Percentiles rank a stretch among this genome's conserved stretches.
Evolutionary conservation across 371 early-diverging fungal species (phyloP).

Genomic region (Mortierella polycephala): DNA sequence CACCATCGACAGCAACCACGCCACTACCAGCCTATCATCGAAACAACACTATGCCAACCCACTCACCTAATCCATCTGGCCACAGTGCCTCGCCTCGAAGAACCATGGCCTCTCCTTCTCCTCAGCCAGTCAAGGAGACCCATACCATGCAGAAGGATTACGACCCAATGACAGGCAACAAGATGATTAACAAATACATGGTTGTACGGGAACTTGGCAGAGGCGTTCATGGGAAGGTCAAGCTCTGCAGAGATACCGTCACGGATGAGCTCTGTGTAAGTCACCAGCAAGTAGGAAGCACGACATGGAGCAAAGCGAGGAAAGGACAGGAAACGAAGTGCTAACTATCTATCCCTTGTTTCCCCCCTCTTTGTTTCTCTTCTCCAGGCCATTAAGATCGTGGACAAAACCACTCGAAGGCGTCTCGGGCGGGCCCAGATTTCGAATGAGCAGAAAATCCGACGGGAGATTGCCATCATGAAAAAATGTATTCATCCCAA

Average conservation of each 20-base stretch:
- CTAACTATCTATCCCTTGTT: background rate
- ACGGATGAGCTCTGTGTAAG: constrained; percentile 82
- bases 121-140: constrained; percentile 76
- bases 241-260: constrained; percentile 83
- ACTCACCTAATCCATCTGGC: constrained; percentile 24
- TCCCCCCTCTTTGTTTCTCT: constrained; percentile 2
- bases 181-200: constrained; percentile 94
- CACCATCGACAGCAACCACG: constrained; percentile 39
- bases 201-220: constrained; percentile 92
- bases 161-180: constrained; percentile 87
- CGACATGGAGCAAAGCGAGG: constrained; percentile 3
- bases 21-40: constrained; percentile 35
- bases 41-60: constrained; percentile 35
- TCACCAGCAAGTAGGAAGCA: constrained; percentile 1
- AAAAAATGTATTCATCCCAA: constrained; percentile 95
- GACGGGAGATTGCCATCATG: constrained; percentile 94
- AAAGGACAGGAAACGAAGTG: background rate
- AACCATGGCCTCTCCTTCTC: constrained; percentile 36
- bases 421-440: constrained; percentile 70
- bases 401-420: constrained; percentile 80
- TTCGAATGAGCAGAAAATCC: constrained; percentile 88
- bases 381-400: constrained; percentile 81
- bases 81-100: constrained; percentile 35
- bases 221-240: constrained; percentile 97
- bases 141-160: constrained; percentile 79